Evolutionary conservation across 164 flowering plant genomes (phyloP).

Genomic region (Stephania japonica): DNA sequence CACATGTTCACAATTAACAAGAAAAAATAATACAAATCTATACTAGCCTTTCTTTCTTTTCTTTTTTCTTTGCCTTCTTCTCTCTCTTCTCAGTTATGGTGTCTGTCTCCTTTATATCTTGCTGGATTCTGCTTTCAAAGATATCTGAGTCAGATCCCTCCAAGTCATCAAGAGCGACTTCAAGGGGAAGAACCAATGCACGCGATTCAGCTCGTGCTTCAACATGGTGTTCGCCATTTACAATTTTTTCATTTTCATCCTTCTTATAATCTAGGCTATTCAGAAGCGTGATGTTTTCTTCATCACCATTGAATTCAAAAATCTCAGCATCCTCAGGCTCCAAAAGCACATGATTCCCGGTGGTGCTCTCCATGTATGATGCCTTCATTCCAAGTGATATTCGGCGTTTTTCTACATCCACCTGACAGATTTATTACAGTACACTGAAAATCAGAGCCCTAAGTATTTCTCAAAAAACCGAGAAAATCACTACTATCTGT

Average conservation of each 20-base stretch:
- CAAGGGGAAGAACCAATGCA: conserved; percentile 80
- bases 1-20: background rate
- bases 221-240: conserved; percentile 21
- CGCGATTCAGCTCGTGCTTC: conserved; percentile 55
- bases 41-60: conserved; percentile 57
- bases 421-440: conserved; percentile 29
- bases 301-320: conserved; percentile 16
- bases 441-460: conserved; percentile 1
- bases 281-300: conserved; percentile 12
- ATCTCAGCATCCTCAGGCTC: conserved; percentile 19
- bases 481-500: background rate
- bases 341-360: conserved; percentile 13
- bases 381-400: conserved; percentile 87
- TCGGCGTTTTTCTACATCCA: conserved; percentile 63
- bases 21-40: background rate
- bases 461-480: no score
- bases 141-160: conserved; percentile 36
- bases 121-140: conserved; percentile 18
- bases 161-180: conserved; percentile 69
- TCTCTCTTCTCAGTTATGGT: conserved; percentile 32
- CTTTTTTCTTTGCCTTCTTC: conserved; percentile 53
- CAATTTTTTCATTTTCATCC: conserved; percentile 20
- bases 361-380: conserved; percentile 34
- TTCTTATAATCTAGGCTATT: conserved; percentile 10
- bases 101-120: conserved; percentile 18